Evolutionary conservation across 208 protist species (phyloP).

Genomic region (Naegleria gruberi): DNA sequence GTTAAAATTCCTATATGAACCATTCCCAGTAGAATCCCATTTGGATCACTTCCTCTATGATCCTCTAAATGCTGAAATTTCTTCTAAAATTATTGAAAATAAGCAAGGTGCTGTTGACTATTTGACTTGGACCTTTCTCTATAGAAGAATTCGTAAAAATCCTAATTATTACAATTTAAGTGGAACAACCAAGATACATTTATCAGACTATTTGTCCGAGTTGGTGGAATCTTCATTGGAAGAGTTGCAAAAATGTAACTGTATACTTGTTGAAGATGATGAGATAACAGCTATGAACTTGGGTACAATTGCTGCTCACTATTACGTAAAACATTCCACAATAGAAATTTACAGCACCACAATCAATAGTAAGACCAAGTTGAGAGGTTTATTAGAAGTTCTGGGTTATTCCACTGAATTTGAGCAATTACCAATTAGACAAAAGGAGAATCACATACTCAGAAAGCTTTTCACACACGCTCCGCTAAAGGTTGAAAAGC

Average conservation of each 20-base stretch:
- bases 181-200: slow-evolving; percentile 52
- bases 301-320: slow-evolving; percentile 69
- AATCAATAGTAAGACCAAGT: slow-evolving; percentile 56
- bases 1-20: slow-evolving; percentile 76
- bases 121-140: slow-evolving; percentile 81
- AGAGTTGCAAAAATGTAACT: slow-evolving; percentile 64
- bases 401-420: slow-evolving; percentile 59
- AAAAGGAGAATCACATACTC: slow-evolving; percentile 54
- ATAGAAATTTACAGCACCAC: slow-evolving; percentile 65
- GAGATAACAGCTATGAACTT: slow-evolving; percentile 58
- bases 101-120: slow-evolving; percentile 66
- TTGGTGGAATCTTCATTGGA: slow-evolving; percentile 64
- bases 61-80: slow-evolving; percentile 77
- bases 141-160: slow-evolving; percentile 61
- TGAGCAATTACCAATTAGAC: slow-evolving; percentile 51
- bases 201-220: slow-evolving; percentile 74
- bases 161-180: slow-evolving; percentile 71
- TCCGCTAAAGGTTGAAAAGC: slow-evolving; percentile 48
- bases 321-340: slow-evolving; percentile 70
- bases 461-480: slow-evolving; percentile 48
- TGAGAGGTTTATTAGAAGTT: slow-evolving; percentile 68
- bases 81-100: slow-evolving; percentile 40
- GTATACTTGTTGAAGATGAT: slow-evolving; percentile 54
- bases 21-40: slow-evolving; percentile 80
- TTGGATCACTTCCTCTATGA: slow-evolving; percentile 59